These are phyloP conservation scores for Suillus tomentosus DNA, from an alignment of 768 basidiomycete species.

Conservation along the genomic window DNA sequence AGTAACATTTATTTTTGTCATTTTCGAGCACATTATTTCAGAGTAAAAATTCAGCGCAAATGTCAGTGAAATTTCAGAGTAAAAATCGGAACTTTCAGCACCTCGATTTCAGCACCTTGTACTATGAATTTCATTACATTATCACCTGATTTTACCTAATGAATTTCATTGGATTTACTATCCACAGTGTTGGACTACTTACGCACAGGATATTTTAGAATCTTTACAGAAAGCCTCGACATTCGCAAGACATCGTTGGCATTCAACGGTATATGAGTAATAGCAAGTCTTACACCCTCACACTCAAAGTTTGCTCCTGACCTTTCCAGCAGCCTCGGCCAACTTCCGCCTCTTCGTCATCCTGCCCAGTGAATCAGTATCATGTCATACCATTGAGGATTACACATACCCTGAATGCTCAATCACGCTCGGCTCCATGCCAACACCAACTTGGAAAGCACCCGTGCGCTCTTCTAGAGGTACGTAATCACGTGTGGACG, in stretches of 20 bases:
- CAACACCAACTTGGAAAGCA: slow-evolving; percentile 49
- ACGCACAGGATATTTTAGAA: not conserved
- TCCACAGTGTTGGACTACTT: no score
- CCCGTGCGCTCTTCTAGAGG: slow-evolving; percentile 56
- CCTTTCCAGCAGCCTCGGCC: slow-evolving; percentile 25
- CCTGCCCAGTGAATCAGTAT: slow-evolving; percentile 17
- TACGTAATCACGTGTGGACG: slow-evolving; percentile 73
- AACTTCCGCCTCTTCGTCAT: slow-evolving; percentile 36
- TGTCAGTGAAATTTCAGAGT: no score
- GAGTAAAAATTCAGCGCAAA: no score
- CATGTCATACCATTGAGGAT: not conserved
- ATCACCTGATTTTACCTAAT: no score
- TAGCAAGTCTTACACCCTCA: not conserved
- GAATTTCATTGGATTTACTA: no score
- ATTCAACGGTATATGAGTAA: not conserved
- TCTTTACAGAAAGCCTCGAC: not conserved
- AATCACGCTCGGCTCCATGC: slow-evolving; percentile 62
- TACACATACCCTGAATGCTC: slow-evolving; percentile 73
- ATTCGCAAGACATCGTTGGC: not conserved
- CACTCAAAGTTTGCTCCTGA: slow-evolving; percentile 29
- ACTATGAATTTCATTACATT: no score
- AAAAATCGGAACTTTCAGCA: no score
- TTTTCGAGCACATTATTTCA: no score
- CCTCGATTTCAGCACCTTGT: no score
- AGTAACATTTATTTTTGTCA: no score